phyloP scores from a whole-genome alignment of 768 basidiomycete species.

The Trametes maxima region DNA sequence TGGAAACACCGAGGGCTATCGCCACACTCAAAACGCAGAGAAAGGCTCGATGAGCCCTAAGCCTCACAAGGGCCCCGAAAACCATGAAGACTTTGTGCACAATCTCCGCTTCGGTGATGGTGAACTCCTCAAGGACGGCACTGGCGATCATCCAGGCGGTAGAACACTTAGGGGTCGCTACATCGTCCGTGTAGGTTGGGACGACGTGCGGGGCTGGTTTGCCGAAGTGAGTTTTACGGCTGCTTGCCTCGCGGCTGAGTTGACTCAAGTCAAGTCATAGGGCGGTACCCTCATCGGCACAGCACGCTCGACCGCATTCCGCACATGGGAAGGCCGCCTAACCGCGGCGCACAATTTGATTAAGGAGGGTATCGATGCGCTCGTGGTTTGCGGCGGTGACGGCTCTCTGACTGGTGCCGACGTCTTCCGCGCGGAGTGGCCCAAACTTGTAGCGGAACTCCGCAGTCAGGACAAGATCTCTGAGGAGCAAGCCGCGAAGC shows the following conservation, averaged over 20 bases:
- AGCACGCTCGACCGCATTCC: slow-evolving; percentile 81
- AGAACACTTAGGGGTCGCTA: slow-evolving; percentile 86
- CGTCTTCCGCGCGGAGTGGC: slow-evolving; percentile 93
- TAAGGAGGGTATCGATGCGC: slow-evolving; percentile 95
- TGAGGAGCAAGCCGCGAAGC: slow-evolving; percentile 64
- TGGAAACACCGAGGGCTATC: slow-evolving; percentile 63
- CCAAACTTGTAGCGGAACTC: slow-evolving; percentile 73
- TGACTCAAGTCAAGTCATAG: slow-evolving; percentile 40
- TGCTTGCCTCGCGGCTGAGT: neutral
- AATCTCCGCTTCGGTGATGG: slow-evolving; percentile 87
- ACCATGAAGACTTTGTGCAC: slow-evolving; percentile 47
- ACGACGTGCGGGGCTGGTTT: slow-evolving; percentile 96
- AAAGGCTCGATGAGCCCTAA: slow-evolving; percentile 25
- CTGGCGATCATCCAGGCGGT: slow-evolving; percentile 67
- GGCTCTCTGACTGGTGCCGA: slow-evolving; percentile 97
- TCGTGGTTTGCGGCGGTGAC: slow-evolving; percentile 97
- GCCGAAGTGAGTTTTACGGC: slow-evolving; percentile 61
- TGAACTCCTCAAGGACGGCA: slow-evolving; percentile 74
- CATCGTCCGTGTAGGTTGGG: slow-evolving; percentile 96
- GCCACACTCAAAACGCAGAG: slow-evolving; percentile 27
- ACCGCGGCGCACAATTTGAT: slow-evolving; percentile 89
- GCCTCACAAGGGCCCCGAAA: slow-evolving; percentile 28
- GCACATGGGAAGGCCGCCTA: slow-evolving; percentile 86
- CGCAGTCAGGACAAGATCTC: slow-evolving; percentile 73
- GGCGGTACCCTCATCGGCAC: slow-evolving; percentile 97